A percentile compares a stretch with the other conserved stretches of the same genome.
phyloP scores from a whole-genome alignment of 805 yeast species.

The Starmerella tilneyi region DNA sequence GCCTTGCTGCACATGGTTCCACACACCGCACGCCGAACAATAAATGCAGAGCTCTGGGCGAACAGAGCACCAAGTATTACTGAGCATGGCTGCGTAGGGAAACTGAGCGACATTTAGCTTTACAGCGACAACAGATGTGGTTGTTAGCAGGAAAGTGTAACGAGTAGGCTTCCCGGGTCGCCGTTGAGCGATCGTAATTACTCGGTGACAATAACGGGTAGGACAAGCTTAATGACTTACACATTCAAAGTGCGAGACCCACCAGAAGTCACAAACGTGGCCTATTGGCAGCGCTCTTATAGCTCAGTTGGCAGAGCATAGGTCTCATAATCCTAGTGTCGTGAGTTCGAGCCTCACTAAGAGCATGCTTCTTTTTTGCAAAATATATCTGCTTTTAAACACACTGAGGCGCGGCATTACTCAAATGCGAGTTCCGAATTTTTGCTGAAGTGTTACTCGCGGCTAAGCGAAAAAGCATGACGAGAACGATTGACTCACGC shows the following conservation, averaged over 20 bases:
- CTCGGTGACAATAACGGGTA: neutral
- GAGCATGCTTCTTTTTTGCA: slow-evolving; percentile 8
- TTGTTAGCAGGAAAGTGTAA: too few relatives aligned
- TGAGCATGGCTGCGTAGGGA: slow-evolving; percentile 25
- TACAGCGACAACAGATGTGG: too few relatives aligned
- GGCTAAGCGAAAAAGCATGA: too few relatives aligned
- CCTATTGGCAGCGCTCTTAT: slow-evolving; percentile 9
- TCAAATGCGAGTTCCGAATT: too few relatives aligned
- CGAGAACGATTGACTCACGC: too few relatives aligned
- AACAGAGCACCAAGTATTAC: slow-evolving; percentile 35
- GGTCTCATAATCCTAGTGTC: slow-evolving; percentile 15
- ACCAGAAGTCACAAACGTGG: slow-evolving; percentile 4
- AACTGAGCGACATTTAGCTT: neutral
- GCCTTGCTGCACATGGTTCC: slow-evolving; percentile 34
- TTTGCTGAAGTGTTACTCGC: too few relatives aligned
- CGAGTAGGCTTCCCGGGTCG: too few relatives aligned
- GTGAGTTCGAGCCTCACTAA: slow-evolving; percentile 17
- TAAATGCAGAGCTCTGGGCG: slow-evolving; percentile 31
- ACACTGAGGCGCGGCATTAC: too few relatives aligned
- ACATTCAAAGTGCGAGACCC: too few relatives aligned
- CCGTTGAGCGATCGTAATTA: too few relatives aligned
- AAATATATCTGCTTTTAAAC: too few relatives aligned
- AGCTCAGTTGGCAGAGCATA: slow-evolving; percentile 16
- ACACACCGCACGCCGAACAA: slow-evolving; percentile 33
- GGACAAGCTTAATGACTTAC: too few relatives aligned